Conservation (phyloP, 306 rosid species). For the Medicago lupulina region DNA sequence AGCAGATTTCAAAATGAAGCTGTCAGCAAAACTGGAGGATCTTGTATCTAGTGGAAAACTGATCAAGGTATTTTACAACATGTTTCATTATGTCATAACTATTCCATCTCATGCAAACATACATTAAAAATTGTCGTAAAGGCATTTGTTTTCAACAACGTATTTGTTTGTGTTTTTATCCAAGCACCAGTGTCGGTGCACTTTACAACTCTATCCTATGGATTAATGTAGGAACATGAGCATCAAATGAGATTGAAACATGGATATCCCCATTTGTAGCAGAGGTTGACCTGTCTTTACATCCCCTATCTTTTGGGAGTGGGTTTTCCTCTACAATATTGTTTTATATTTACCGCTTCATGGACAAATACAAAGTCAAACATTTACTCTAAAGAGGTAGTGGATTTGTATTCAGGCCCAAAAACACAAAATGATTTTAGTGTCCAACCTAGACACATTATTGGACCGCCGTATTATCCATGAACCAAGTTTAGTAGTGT, state of each 20-base stretch:
- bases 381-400: conserved; percentile 13
- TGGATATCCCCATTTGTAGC: background rate
- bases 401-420: no score
- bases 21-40: conserved; percentile 74
- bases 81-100: conserved; percentile 25
- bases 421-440: background rate
- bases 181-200: background rate
- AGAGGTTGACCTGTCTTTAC: background rate
- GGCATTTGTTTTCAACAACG: no score
- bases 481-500: background rate
- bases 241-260: background rate
- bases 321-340: conserved; percentile 1
- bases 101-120: conserved; percentile 19
- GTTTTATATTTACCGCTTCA: conserved; percentile 10
- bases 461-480: background rate
- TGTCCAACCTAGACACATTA: background rate
- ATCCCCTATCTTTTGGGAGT: background rate
- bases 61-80: conserved; percentile 65
- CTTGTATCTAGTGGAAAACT: conserved; percentile 78
- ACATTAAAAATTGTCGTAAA: background rate
- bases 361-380: conserved; percentile 6
- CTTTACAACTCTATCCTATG: conserved; percentile 15
- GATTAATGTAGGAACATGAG: conserved; percentile 9
- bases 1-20: conserved; percentile 69
- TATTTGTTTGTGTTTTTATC: no score